These are phyloP conservation scores for Spinellus fusiger DNA, from an alignment of 192 early-diverging fungal genomes.

Conservation along the genomic window DNA sequence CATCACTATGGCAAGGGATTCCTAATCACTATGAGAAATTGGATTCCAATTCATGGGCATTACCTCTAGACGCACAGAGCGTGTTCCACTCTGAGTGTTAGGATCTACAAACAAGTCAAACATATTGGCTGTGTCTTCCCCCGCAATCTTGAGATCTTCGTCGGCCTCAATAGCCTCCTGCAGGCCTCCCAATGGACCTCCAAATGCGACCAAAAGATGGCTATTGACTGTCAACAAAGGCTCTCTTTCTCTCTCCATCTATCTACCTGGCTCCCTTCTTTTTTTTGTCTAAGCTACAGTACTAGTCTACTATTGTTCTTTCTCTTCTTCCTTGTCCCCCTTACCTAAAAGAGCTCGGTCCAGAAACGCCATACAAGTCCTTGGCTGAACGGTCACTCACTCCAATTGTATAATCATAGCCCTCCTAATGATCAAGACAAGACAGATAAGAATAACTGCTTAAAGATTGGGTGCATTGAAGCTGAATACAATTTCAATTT, in stretches of 20 bases:
- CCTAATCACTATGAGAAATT: neutral
- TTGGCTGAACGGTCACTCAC: constrained; percentile 41
- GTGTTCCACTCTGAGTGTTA: constrained; percentile 48
- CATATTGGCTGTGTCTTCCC: constrained; percentile 51
- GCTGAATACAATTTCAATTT: neutral
- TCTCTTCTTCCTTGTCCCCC: constrained; percentile 1
- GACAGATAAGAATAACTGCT: neutral
- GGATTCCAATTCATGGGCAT: too few species aligned
- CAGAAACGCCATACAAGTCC: constrained; percentile 19
- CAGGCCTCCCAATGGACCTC: constrained; percentile 53
- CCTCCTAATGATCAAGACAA: constrained; percentile 31
- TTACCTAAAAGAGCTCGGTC: neutral
- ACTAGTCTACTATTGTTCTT: constrained; percentile 17
- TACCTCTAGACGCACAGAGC: constrained; percentile 56
- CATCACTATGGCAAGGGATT: constrained; percentile 14
- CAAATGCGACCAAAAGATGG: constrained; percentile 62
- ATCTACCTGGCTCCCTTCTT: neutral
- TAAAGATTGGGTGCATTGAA: neutral
- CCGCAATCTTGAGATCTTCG: constrained; percentile 44
- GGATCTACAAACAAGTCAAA: constrained; percentile 62
- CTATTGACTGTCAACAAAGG: constrained; percentile 10
- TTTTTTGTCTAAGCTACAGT: neutral
- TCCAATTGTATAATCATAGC: constrained; percentile 65
- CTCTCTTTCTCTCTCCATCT: neutral
- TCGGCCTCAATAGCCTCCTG: constrained; percentile 60